Evolutionary conservation across 192 early-diverging fungal species (phyloP), one percentile per base, ranked within the genome.

Genomic region (Coemansia sp.): DNA sequence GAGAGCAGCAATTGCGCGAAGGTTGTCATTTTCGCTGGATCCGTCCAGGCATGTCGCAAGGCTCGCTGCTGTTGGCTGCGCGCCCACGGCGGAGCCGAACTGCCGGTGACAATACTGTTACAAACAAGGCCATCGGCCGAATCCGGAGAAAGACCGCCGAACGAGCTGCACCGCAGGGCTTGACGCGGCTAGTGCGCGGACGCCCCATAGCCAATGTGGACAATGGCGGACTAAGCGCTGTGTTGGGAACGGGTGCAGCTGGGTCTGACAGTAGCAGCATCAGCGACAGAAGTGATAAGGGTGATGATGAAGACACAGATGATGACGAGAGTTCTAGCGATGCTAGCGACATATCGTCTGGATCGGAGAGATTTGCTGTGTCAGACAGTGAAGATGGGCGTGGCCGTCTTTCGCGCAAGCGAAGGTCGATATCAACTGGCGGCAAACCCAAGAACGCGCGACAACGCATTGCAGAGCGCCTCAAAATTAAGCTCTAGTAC

Each of bases 1-100:
- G 77, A 24, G 77, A 80, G 58, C 64, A 38, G 30, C 77, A 74
- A 62, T 26, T 80, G 41, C 71, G 77, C 24, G 77, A 80, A 48
- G 77, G 77, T 4, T 66, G 68, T 31, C 77, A 80, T 63, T 80
- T 74, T 47, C 68, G 72, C 48, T 80, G 77, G 77, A 60, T 80
- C 18, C 64, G 77, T 21, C 77, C 77, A 2, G 77, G 77, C 2
- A 67, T 80, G 71, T 32, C 64, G 19, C 77, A 73, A 34, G 77
- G 68, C 9, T 80, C 77, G 60, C 62, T 65, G 26, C 50, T 80
- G 51, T 62, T 80, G 49, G 77, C 77, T 2, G 54, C 77, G 4
- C 77, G 77, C 5, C 77, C 77, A 1, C 59, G 72, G 31, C 64
- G 77, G 6, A 63, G 26, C 16, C 67, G 65, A 1, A 57, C 65